Percentiles rank a stretch among this genome's conserved stretches.
These are phyloP conservation scores for Zea luxurians DNA, from an alignment of 176 grass and related monocot genomes.

Conservation along the genomic window DNA sequence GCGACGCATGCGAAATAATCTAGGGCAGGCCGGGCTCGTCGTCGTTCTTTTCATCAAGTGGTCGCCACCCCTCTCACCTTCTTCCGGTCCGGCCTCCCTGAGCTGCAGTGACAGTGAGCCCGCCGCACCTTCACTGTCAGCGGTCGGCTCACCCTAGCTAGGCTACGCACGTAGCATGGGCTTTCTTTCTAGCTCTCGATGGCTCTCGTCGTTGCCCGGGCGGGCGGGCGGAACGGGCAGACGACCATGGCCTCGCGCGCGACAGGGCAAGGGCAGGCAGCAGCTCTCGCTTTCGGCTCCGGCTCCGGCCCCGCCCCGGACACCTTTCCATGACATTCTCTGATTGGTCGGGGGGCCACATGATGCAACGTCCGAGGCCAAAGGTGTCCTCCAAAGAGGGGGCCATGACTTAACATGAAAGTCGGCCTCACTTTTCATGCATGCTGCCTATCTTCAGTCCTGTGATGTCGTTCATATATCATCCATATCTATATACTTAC, in stretches of 20 bases:
- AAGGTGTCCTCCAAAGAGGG: slow-evolving; percentile 64
- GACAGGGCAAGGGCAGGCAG: not conserved
- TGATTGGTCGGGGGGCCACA: slow-evolving; percentile 43
- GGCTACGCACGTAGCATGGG: not conserved
- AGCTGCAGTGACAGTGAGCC: no score
- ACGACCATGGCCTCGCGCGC: no score
- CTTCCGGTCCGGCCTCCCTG: not conserved
- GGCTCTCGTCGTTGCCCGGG: no score
- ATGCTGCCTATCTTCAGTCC: not conserved
- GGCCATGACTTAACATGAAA: slow-evolving; percentile 61
- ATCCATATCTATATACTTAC: not conserved
- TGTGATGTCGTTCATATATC: not conserved
- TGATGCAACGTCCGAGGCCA: slow-evolving; percentile 39
- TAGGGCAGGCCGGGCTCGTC: not conserved
- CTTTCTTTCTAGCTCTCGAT: not conserved
- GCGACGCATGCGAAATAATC: no score
- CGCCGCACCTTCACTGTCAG: no score
- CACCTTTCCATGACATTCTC: slow-evolving; percentile 52
- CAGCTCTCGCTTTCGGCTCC: not conserved
- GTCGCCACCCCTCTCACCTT: not conserved
- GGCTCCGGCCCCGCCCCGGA: not conserved
- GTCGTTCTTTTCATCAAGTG: not conserved
- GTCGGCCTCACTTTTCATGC: slow-evolving; percentile 40
- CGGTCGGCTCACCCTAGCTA: not conserved
- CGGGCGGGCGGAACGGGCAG: no score